These are phyloP conservation scores for Colletotrichum sp. DNA, from an alignment of 2,329 filamentous ascomycete genomes.

Conservation along the genomic window DNA sequence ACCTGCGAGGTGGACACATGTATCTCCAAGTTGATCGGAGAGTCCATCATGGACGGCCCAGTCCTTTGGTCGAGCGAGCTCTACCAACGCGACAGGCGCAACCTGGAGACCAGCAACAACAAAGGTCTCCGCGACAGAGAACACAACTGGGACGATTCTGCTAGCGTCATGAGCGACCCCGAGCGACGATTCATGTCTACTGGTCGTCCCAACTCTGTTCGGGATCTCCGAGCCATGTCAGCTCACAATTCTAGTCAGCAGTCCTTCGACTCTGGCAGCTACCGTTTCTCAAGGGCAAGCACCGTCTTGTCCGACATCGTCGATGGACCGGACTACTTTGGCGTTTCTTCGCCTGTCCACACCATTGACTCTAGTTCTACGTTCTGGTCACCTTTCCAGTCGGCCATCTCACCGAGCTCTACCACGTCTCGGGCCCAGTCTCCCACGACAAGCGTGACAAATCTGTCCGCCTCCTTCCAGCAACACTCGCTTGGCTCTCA, in stretches of 20 bases:
- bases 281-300: slow-evolving; percentile 61
- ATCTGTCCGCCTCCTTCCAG: slow-evolving; percentile 57
- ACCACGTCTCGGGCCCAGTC: slow-evolving; percentile 64
- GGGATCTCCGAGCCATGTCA: slow-evolving; percentile 63
- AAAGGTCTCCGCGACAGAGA: slow-evolving; percentile 49
- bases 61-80: slow-evolving; percentile 93
- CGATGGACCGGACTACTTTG: slow-evolving; percentile 75
- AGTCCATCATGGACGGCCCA: slow-evolving; percentile 82
- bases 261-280: slow-evolving; percentile 73
- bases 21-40: slow-evolving; percentile 83
- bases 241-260: slow-evolving; percentile 70
- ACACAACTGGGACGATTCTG: slow-evolving; percentile 56
- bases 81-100: slow-evolving; percentile 76
- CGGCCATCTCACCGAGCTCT: slow-evolving; percentile 68
- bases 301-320: slow-evolving; percentile 68
- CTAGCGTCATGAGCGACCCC: slow-evolving; percentile 60
- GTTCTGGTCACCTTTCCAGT: slow-evolving; percentile 89
- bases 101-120: slow-evolving; percentile 52
- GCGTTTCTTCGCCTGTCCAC: slow-evolving; percentile 69
- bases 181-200: slow-evolving; percentile 52
- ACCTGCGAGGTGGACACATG: slow-evolving; percentile 89
- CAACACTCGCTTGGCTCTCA: slow-evolving; percentile 48
- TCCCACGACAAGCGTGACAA: slow-evolving; percentile 65
- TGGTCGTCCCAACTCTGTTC: slow-evolving; percentile 54
- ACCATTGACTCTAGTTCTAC: slow-evolving; percentile 79